Evolutionary conservation across 495 filamentous ascomycete genomes (phyloP).

Genomic region (Penicillium fimorum): DNA sequence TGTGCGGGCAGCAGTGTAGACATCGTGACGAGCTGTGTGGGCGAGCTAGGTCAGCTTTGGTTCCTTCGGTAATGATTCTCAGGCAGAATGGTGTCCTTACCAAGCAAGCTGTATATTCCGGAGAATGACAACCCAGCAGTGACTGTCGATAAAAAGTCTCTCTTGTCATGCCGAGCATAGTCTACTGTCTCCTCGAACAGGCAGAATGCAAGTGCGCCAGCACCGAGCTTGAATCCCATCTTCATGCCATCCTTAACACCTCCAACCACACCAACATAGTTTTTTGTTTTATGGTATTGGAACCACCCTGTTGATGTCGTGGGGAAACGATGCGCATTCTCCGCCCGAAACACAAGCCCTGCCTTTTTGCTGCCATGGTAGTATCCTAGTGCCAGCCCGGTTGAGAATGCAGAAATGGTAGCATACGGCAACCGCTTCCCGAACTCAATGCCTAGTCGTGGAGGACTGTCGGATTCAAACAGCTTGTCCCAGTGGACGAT

Average conservation of each 20-base stretch:
- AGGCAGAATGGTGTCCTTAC: constrained; percentile 48
- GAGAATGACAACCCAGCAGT: constrained; percentile 78
- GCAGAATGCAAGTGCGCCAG: constrained; percentile 66
- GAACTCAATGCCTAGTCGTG: constrained; percentile 65
- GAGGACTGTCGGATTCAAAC: constrained; percentile 43
- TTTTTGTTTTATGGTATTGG: constrained; percentile 96
- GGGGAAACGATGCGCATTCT: constrained; percentile 91
- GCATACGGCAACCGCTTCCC: constrained; percentile 62
- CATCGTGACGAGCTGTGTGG: constrained; percentile 69
- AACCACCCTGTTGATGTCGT: constrained; percentile 84
- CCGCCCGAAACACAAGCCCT: constrained; percentile 81
- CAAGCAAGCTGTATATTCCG: constrained; percentile 82
- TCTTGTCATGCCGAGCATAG: constrained; percentile 60
- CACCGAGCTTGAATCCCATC: constrained; percentile 67
- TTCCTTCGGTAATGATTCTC: constrained; percentile 2
- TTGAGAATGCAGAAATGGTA: constrained; percentile 54
- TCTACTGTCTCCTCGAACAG: constrained; percentile 83
- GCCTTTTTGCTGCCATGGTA: constrained; percentile 70
- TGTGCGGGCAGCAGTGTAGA: constrained; percentile 78
- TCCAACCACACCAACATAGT: constrained; percentile 75
- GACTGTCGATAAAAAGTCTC: constrained; percentile 72
- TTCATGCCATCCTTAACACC: constrained; percentile 73
- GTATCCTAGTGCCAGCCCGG: constrained; percentile 68
- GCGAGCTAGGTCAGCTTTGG: constrained; percentile 15
- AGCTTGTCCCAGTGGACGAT: constrained; percentile 42